These are phyloP conservation scores for Polygonum maritimum DNA, from an alignment of 148 eudicot species.

Conservation along the genomic window DNA sequence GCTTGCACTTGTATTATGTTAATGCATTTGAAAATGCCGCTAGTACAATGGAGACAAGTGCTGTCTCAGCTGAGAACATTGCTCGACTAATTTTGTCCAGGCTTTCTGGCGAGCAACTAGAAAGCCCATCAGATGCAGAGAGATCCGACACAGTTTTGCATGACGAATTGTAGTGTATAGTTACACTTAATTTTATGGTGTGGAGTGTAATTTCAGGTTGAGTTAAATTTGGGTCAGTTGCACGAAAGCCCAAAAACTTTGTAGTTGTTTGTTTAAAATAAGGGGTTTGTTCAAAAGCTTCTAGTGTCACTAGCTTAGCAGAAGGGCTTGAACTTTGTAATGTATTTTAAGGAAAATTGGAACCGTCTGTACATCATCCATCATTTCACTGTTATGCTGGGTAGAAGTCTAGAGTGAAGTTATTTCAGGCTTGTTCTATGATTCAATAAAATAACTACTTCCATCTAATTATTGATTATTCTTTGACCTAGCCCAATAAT, in stretches of 20 bases:
- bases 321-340: too few species aligned
- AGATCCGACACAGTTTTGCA: background rate
- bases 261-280: too few species aligned
- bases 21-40: slow-evolving; percentile 98
- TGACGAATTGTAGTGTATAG: background rate
- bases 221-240: too few species aligned
- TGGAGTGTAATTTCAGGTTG: background rate
- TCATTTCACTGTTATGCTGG: background rate
- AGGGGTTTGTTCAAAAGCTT: background rate
- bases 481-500: background rate
- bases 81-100: slow-evolving; percentile 75
- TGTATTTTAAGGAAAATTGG: too few species aligned
- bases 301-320: background rate
- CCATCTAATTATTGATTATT: background rate
- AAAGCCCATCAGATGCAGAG: background rate
- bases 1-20: slow-evolving; percentile 67
- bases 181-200: background rate
- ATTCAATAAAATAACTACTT: background rate
- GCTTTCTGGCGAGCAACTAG: slow-evolving; percentile 10
- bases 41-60: slow-evolving; percentile 91
- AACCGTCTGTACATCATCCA: background rate
- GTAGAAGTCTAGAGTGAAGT: background rate
- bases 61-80: slow-evolving; percentile 89
- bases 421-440: background rate
- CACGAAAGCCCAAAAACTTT: too few species aligned